Evolutionary conservation across 495 filamentous ascomycete species (phyloP).

Genomic region (Achaetomiella virescens): DNA sequence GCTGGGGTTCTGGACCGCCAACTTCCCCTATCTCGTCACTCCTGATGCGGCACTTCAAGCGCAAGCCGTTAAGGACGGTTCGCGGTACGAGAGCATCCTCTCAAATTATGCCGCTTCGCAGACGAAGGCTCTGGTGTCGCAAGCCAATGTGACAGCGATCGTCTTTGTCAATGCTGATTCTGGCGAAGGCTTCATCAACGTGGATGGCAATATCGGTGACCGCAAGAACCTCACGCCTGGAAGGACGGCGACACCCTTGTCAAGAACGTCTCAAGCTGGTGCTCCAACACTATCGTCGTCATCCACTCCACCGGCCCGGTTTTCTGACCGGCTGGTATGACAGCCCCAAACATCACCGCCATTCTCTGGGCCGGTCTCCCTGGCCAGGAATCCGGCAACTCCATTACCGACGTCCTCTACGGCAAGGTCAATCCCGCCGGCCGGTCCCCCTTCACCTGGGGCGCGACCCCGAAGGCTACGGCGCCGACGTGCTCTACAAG

Average conservation of each 20-base stretch:
- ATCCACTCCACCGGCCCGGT: slow-evolving; percentile 84
- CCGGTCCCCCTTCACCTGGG: slow-evolving; percentile 87
- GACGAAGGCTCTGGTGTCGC: slow-evolving; percentile 56
- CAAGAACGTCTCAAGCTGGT: slow-evolving; percentile 64
- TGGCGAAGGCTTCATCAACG: slow-evolving; percentile 78
- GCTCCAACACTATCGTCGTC: slow-evolving; percentile 89
- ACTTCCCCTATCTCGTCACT: slow-evolving; percentile 88
- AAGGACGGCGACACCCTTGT: slow-evolving; percentile 72
- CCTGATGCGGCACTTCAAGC: slow-evolving; percentile 80
- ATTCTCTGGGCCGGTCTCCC: slow-evolving; percentile 92
- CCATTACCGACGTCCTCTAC: slow-evolving; percentile 87
- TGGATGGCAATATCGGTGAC: slow-evolving; percentile 84
- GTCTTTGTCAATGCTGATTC: slow-evolving; percentile 86
- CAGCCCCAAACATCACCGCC: slow-evolving; percentile 85
- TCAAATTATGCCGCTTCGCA: slow-evolving; percentile 59
- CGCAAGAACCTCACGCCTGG: slow-evolving; percentile 94
- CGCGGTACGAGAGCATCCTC: slow-evolving; percentile 65
- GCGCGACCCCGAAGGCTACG: slow-evolving; percentile 67
- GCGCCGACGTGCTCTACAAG: slow-evolving; percentile 64
- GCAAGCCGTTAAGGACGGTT: slow-evolving; percentile 55
- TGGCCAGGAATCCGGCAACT: slow-evolving; percentile 86
- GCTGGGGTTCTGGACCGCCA: slow-evolving; percentile 88
- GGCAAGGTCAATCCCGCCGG: slow-evolving; percentile 79
- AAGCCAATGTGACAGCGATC: slow-evolving; percentile 62
- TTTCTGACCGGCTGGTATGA: slow-evolving; percentile 70